Base-by-base conservation (phyloP, 2,329 filamentous ascomycete species). In the Fusarium penzigii region DNA sequence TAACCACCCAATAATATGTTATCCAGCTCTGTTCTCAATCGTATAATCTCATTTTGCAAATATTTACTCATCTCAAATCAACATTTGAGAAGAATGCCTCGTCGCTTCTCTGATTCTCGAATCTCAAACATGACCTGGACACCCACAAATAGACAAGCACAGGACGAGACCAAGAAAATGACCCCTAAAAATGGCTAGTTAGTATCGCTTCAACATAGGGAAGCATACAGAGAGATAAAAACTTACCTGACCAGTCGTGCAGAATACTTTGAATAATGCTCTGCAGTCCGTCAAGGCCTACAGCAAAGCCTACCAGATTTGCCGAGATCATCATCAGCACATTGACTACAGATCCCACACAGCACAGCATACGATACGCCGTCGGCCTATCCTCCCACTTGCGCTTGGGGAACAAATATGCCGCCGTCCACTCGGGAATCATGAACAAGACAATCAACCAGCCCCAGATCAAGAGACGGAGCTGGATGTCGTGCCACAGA, bases 71-170 rank as follows among this genome's bases (percentile, higher is more conserved):
- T 8, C 42, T 29, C 16, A 25, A 12, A 56, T 53, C 71, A 96
- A 70, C 91, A 97, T 75, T 90, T 96, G 71, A 97, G 70, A 61
- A 84, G 81, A 52, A 97, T 87, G 1, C 94, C 94, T 62, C 83
- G 84, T 63, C 93, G 82, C 72, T 86, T 84, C 77, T 99, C 94
- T 40, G 81, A 79, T 75, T 97, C 90, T 47, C 94, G 80, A 61
- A 95, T 82, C 77, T 99, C 94, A 76, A 97, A 97, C 94, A 99
- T 99, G 66, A 97, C 77, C 75, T 97, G 93, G 40, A 89, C 83
- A 25, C 88, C 92, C 1, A 92, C 85, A 68, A 96, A 99, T 9
- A 97, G 72, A 41, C 83, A 85, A n/a, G 71, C 73, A 65, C 85
- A 93, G 4, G 91, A 89, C 3, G 78, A 78, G 11, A 85, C 67